Evolutionary conservation across 441 rosid species (phyloP), one percentile per base, ranked within the genome.

Genomic region (Pelargonium myrrhifolium): DNA sequence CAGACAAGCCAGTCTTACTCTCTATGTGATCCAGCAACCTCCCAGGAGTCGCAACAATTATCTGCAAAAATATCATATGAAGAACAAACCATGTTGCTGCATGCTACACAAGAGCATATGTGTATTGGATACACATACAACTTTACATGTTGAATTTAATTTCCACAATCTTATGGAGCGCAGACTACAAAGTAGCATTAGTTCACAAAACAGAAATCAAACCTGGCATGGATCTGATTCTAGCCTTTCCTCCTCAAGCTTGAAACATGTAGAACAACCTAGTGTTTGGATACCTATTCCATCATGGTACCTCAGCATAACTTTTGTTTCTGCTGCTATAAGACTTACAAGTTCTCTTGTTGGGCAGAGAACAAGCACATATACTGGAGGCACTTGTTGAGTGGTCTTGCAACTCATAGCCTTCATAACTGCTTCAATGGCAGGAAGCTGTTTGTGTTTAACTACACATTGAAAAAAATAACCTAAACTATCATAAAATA

Each of bases 331-430:
- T 43, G 99, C 99, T 71, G 98, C 95, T 45, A 92, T 75, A 81
- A 92, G 98, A 81, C 97, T 85, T 2, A 98, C 99, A 68, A 92
- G 87, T 74, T 95, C 98, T 82, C 97, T 87, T 6, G 97, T 86
- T 42, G 99, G 97, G 75, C 97, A 92, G 68, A 95, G 88, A 73
- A 95, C 71, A 73, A 95, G 98, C 76, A 79, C 84, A 71, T 74
- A 77, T 65, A 86, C 65, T 0, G 93, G 92, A 66, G 84, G 79
- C 63, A 83, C 86, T 71, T 74, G 80, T 58, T 79, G 82, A 71
- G 22, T 73, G 4, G 71, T 68, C 43, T 76, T 70, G 69, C 72
- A 72, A 69, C 71, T 80, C 65, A 68, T 73, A 72, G 89, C 84
- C 84, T 85, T 87, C 79, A 86, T 70, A 82, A 85, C 97, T 87